phyloP scores from a whole-genome alignment of 2,329 filamentous ascomycete genomes.

The Cladophialophora bantiana region DNA sequence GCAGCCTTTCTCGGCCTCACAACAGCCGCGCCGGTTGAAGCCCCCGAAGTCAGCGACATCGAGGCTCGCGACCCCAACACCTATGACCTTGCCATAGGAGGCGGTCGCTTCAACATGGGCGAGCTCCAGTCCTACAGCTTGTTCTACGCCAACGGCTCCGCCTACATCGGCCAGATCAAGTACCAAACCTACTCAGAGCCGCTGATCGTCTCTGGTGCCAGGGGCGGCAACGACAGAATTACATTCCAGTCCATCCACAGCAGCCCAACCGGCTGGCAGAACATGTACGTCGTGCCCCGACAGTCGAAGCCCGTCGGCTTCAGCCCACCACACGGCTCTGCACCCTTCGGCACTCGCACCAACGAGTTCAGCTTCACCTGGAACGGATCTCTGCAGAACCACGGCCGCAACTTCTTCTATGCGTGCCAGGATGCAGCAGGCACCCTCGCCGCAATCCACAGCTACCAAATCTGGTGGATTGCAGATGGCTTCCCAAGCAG shows the following conservation, averaged over 20 bases:
- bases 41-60: background rate
- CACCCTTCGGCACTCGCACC: conserved; percentile 19
- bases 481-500: conserved; percentile 11
- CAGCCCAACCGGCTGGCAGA: conserved; percentile 23
- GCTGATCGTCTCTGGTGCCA: conserved; percentile 13
- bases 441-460: conserved; percentile 13
- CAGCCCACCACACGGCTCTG: conserved; percentile 21
- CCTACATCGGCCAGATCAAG: conserved; percentile 29
- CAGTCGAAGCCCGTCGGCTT: conserved; percentile 20
- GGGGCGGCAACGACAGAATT: conserved; percentile 13
- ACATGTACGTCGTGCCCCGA: conserved; percentile 20
- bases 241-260: conserved; percentile 25
- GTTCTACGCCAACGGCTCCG: conserved; percentile 29
- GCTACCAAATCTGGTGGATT: conserved; percentile 26
- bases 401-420: conserved; percentile 22
- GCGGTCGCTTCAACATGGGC: conserved; percentile 22
- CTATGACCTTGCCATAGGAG: background rate
- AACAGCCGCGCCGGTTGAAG: background rate
- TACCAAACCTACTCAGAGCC: conserved; percentile 29
- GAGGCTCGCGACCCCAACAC: background rate
- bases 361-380: conserved; percentile 21
- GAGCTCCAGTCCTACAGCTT: conserved; percentile 23
- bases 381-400: conserved; percentile 15
- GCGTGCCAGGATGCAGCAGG: conserved; percentile 18
- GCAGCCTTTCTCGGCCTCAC: background rate